Conservation (phyloP, 805 yeast species). For the Nakazawaea molendinolei region DNA sequence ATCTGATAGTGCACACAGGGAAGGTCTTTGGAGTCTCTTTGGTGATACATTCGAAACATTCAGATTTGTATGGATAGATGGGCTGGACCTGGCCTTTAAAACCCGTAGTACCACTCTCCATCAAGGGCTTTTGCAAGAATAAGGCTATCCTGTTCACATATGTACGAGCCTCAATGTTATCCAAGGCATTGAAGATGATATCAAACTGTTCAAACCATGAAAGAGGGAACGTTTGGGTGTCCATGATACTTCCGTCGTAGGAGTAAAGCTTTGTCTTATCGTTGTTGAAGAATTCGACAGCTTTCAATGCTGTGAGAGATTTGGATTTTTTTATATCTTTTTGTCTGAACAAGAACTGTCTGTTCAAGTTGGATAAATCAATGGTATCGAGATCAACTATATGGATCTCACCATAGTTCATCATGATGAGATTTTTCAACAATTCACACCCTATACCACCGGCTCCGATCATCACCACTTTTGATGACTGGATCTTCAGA, state of each 20-base stretch:
- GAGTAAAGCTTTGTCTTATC: conserved; percentile 61
- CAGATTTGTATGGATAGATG: conserved; percentile 72
- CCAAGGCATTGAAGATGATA: conserved; percentile 85
- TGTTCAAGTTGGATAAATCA: conserved; percentile 83
- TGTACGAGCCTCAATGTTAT: conserved; percentile 86
- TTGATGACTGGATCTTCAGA: conserved; percentile 30
- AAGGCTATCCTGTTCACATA: conserved; percentile 83
- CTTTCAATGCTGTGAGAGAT: conserved; percentile 75
- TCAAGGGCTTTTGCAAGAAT: conserved; percentile 63
- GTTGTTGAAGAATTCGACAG: conserved; percentile 70
- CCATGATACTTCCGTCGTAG: conserved; percentile 85
- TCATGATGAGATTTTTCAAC: conserved; percentile 67
- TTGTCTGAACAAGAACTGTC: conserved; percentile 87
- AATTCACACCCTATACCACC: conserved; percentile 97
- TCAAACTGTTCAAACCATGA: conserved; percentile 75
- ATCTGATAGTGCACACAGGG: conserved; percentile 95
- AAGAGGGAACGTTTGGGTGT: conserved; percentile 59
- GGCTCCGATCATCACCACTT: conserved; percentile 83
- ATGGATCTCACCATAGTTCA: conserved; percentile 83
- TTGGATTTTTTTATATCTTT: conserved; percentile 88
- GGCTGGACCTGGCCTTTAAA: conserved; percentile 93
- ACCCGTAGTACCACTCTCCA: conserved; percentile 96
- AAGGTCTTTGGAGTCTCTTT: conserved; percentile 85
- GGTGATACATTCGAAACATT: conserved; percentile 88
- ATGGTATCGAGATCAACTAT: conserved; percentile 94